Evolutionary conservation across 2,329 filamentous ascomycete species (phyloP), one percentile per base, ranked within the genome.

Genomic region (Epichloe baconii): DNA sequence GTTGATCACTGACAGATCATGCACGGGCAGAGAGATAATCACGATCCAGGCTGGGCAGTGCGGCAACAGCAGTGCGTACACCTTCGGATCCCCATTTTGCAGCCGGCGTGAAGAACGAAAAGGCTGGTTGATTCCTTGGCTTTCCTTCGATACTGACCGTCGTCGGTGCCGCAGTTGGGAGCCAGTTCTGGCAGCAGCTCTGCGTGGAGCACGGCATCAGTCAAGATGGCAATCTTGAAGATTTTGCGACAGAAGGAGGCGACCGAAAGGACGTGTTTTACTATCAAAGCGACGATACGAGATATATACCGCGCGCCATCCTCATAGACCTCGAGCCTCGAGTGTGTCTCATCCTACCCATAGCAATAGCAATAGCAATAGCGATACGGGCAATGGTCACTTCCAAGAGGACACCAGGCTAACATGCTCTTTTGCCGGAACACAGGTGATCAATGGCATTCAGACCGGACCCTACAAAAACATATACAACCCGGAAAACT

Each of bases 401-500:
- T 23, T 42, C 31, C n/a, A 4, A 40, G 10, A 38, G 11, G 5
- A 26, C 3, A n/a, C 15, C 34, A 10, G 36, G 17, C 42, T 44
- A 19, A 44, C 31, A n/a, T 19, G 15, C 34, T 14, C 15, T 17
- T 36, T 31, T 23, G 7, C 7, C 15, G 5, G 14, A 26, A 8
- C 14, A 14, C 56, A 74, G 83, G 85, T 97, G 56, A 86, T 98
- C 64, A 86, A 97, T 65, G 75, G 82, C 55, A 98, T 98, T 59
- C 91, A 97, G 71, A 85, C 84, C 10, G 89, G 93, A 1, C 84
- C 90, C 0, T 98, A 98, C 75, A 88, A 85, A 68, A 97, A 98
- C 67, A 98, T 98, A 54, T 98, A 98, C 79, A 98, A 98, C 66
- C 93, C 93, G 0, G 93, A 98, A 70, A 98, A 98, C 74, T 96